These are phyloP conservation scores for Vitis rupestris DNA, from an alignment of 164 flowering plant species.

Conservation along the genomic window DNA sequence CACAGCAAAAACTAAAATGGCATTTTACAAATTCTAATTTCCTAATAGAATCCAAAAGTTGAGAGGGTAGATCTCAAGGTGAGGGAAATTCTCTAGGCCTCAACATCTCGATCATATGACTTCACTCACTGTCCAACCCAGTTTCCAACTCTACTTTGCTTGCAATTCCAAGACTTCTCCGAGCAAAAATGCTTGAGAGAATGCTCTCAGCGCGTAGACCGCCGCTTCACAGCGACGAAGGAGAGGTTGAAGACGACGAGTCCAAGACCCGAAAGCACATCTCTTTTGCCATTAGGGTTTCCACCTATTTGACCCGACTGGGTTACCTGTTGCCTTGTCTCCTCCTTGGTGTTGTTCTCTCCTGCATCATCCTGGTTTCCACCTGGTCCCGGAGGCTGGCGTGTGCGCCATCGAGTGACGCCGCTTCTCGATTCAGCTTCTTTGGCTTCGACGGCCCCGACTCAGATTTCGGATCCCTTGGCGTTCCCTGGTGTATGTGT, in stretches of 20 bases:
- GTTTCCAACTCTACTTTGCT: too few relatives aligned
- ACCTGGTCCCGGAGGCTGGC: conserved; percentile 37
- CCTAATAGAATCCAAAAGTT: too few relatives aligned
- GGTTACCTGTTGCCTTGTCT: conserved; percentile 30
- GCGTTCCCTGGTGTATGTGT: conserved; percentile 97
- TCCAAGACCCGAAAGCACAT: conserved; percentile 67
- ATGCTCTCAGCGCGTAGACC: conserved; percentile 57
- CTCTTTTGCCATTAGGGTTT: conserved; percentile 25
- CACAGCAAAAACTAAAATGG: too few relatives aligned
- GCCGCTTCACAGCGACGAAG: conserved; percentile 28
- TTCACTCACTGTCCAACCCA: not conserved
- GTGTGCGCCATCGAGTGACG: conserved; percentile 49
- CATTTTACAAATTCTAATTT: too few relatives aligned
- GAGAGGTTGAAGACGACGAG: conserved; percentile 40
- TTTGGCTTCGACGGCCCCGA: conserved; percentile 69
- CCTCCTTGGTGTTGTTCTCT: conserved; percentile 27
- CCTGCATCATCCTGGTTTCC: conserved; percentile 21
- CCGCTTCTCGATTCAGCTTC: conserved; percentile 43
- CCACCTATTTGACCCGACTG: conserved; percentile 35
- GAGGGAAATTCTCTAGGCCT: not conserved
- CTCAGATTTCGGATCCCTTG: conserved; percentile 86
- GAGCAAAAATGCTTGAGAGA: conserved; percentile 47
- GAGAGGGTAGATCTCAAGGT: too few relatives aligned
- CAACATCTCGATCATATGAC: too few relatives aligned
- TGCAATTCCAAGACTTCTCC: not conserved